Conservation (phyloP, 2,329 filamentous ascomycete species). For the Cercospora sp. region DNA sequence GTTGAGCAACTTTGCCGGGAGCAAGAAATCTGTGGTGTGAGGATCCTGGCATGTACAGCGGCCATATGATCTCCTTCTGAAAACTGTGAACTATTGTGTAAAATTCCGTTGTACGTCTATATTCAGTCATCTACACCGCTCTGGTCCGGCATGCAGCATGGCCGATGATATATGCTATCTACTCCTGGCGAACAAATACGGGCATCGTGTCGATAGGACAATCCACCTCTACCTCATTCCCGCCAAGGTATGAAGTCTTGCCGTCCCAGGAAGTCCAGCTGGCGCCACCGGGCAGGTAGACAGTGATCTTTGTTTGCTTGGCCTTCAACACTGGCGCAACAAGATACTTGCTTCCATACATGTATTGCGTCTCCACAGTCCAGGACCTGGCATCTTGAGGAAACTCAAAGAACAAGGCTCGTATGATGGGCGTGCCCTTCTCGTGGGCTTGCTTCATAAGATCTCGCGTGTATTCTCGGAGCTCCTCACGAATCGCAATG, state of each 20-base stretch:
- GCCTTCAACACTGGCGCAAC: slow-evolving; percentile 58
- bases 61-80: too few species aligned
- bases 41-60: too few species aligned
- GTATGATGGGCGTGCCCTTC: slow-evolving; percentile 61
- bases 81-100: too few species aligned
- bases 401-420: slow-evolving; percentile 65
- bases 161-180: background rate
- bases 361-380: slow-evolving; percentile 62
- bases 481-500: slow-evolving; percentile 57
- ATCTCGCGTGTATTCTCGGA: slow-evolving; percentile 58
- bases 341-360: slow-evolving; percentile 63
- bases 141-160: background rate
- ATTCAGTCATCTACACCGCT: background rate
- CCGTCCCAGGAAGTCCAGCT: slow-evolving; percentile 49
- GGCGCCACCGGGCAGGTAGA: slow-evolving; percentile 55
- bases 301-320: slow-evolving; percentile 46
- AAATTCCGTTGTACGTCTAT: background rate
- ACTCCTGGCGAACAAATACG: slow-evolving; percentile 21
- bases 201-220: slow-evolving; percentile 28
- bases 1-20: background rate
- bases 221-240: slow-evolving; percentile 20
- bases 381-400: slow-evolving; percentile 56
- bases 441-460: slow-evolving; percentile 63
- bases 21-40: background rate
- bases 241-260: slow-evolving; percentile 31